Conservation (phyloP, 441 rosid genomes). For the Erysimum pusillum region DNA sequence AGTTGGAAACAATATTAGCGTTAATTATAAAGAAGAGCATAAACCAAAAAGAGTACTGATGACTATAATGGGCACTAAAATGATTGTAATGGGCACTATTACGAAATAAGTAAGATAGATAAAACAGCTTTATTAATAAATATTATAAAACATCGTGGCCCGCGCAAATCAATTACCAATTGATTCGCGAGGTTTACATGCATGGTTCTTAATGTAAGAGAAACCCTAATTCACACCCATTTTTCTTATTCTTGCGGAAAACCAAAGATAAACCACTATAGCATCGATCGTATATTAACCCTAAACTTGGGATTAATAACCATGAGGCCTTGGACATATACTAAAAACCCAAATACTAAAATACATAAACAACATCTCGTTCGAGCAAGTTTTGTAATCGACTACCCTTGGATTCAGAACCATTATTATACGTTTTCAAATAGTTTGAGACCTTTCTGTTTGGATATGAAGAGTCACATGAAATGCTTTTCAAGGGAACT, state of each 20-base stretch:
- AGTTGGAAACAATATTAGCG: conserved; percentile 6
- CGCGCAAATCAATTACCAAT: conserved; percentile 33
- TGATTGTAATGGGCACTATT: neutral
- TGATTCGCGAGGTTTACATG: conserved; percentile 33
- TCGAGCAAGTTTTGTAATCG: neutral
- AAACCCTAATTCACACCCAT: conserved; percentile 12
- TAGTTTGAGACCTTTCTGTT: conserved; percentile 15
- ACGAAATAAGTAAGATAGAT: neutral
- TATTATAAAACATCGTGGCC: conserved; percentile 5
- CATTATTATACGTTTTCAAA: conserved; percentile 10
- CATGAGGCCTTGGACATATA: conserved; percentile 13
- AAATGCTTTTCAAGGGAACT: conserved; percentile 34
- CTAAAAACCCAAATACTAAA: conserved; percentile 22
- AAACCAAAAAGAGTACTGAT: conserved; percentile 17
- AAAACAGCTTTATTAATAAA: conserved; percentile 12
- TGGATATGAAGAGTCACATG: conserved; percentile 24
- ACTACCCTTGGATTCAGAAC: conserved; percentile 16
- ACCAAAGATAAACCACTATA: conserved; percentile 25
- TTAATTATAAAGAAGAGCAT: conserved; percentile 29
- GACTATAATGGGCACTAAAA: neutral
- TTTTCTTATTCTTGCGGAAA: neutral
- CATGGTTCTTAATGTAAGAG: conserved; percentile 26
- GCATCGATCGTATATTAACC: neutral
- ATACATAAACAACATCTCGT: conserved; percentile 17
- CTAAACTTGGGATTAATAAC: conserved; percentile 14